phyloP scores from a whole-genome alignment of 1,284 basidiomycete genomes.

The Neolentinus lepideus region DNA sequence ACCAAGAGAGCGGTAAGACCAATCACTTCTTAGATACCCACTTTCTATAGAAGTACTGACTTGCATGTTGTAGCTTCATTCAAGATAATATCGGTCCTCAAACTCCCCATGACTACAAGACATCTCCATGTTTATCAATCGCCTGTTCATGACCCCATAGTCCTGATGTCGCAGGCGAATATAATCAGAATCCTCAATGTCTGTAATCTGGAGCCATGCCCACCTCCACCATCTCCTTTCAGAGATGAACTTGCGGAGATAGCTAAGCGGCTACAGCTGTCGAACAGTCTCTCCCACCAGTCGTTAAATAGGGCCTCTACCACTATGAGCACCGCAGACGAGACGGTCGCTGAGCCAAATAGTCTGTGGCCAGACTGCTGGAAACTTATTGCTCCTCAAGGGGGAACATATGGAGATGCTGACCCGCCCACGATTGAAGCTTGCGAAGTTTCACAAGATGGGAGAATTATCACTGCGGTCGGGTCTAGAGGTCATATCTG shows the following conservation, averaged over 20 bases:
- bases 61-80: neutral
- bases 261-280: constrained; percentile 8
- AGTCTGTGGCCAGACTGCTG: neutral
- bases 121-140: constrained; percentile 39
- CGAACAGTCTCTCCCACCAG: neutral
- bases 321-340: neutral
- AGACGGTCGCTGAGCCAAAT: neutral
- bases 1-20: constrained; percentile 56
- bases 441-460: neutral
- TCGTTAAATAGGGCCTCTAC: too few species aligned
- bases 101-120: constrained; percentile 31
- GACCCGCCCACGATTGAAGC: neutral
- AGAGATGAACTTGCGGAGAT: constrained; percentile 12
- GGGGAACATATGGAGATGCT: neutral
- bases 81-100: constrained; percentile 26
- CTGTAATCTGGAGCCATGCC: constrained; percentile 33
- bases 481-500: neutral
- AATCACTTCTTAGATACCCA: neutral
- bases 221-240: constrained; percentile 18
- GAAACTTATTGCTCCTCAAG: neutral
- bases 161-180: constrained; percentile 36
- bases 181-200: constrained; percentile 40
- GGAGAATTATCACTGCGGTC: neutral
- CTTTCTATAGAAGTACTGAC: neutral
- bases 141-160: constrained; percentile 40